Conservation (phyloP, 2,329 filamentous ascomycete genomes). For the Sporothrix luriei region DNA sequence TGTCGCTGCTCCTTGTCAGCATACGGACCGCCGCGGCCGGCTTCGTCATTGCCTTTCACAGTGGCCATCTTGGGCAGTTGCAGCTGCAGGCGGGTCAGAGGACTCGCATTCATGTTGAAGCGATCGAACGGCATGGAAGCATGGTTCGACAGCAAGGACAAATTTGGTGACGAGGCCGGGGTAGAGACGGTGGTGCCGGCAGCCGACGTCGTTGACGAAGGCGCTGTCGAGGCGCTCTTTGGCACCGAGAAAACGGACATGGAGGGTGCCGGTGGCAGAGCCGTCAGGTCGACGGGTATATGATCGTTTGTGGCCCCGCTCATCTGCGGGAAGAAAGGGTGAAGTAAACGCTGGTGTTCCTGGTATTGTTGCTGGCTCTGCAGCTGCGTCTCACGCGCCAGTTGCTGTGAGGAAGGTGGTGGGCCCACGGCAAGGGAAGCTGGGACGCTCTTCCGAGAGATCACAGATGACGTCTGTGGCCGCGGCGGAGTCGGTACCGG, state of each 20-base stretch:
- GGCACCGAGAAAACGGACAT: neutral
- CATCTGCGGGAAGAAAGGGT: conserved; percentile 1
- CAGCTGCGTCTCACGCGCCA: conserved; percentile 1
- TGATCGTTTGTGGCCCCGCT: neutral
- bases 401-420: neutral
- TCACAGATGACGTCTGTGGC: too few species aligned
- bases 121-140: neutral
- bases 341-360: conserved; percentile 22
- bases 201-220: neutral
- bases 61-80: conserved; percentile 8
- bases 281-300: neutral
- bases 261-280: neutral
- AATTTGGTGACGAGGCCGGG: neutral
- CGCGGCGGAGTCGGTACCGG: neutral
- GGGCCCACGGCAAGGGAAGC: conserved; percentile 10
- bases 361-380: conserved; percentile 11
- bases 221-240: neutral
- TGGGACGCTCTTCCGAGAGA: neutral
- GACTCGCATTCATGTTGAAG: conserved; percentile 10
- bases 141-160: neutral
- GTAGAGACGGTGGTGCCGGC: neutral
- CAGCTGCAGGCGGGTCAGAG: conserved; percentile 18
- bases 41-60: neutral
- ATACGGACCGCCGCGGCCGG: neutral
- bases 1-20: conserved; percentile 19